Conservation (phyloP, 306 rosid genomes). For the Cicer judaicum region DNA sequence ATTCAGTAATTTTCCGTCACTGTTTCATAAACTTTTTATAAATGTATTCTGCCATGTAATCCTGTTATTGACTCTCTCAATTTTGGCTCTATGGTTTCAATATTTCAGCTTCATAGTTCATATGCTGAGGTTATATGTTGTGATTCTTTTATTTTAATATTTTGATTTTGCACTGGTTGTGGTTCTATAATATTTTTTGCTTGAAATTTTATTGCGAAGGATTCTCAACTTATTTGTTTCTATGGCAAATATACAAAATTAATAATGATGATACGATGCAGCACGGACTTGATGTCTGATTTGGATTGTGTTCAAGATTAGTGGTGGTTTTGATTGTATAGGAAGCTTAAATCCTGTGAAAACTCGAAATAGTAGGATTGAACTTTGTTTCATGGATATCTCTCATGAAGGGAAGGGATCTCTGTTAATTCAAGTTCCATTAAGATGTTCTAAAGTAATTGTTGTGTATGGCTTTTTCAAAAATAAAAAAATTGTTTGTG, state of each 20-base stretch:
- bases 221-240: neutral
- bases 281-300: neutral
- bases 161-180: neutral
- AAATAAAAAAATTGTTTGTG: neutral
- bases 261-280: neutral
- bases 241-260: neutral
- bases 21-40: neutral
- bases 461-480: neutral
- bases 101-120: neutral
- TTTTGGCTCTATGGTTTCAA: neutral
- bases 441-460: neutral
- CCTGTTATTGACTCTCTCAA: neutral
- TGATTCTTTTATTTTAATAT: slow-evolving; percentile 5
- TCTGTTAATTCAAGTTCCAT: neutral
- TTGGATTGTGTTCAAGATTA: neutral
- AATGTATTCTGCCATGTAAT: neutral
- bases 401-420: neutral
- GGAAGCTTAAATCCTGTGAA: neutral
- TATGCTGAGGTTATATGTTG: neutral
- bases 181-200: neutral
- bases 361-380: neutral
- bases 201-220: neutral
- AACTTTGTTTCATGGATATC: neutral
- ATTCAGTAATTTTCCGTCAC: neutral
- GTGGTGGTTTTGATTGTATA: neutral